Base-by-base conservation (phyloP, 768 basidiomycete genomes). In the Melanogaster broomeanus region DNA sequence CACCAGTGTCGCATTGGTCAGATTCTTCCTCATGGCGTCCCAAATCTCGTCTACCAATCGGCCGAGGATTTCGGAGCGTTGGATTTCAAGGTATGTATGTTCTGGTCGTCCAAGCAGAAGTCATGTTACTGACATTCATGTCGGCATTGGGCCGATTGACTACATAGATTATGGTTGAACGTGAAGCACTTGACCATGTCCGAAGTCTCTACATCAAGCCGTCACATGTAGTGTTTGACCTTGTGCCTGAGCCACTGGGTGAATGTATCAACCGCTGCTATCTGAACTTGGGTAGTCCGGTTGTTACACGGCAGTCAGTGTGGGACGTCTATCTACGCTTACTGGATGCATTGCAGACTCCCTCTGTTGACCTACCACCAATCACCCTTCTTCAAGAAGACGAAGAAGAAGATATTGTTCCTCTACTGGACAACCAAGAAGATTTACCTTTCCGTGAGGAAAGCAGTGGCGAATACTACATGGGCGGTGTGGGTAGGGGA, bases 1-100 rank as follows among this genome's bases (percentile, higher is more conserved):
- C 9, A 28, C 27, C 27, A 28, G 27, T 48, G 40, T 5, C 31
- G 56, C 21, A 75, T 74, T 31, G 42, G 21, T 12, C 66, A 53
- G 47, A 28, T 56, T 8, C 55, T 77, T 0, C 77, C 76, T 1
- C 68, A 73, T 30, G 75, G 74, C 2, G 52, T 64, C n/a, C 76
- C 77, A 1, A 51, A 62, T 16, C 41, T 68, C 1, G 77, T 79
- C 2, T 55, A 59, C 15, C 39, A 54, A 0, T 49, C 60, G 4
- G 70, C 75, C 0, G 49, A 72, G 2, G 35, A 57, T 2, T 74
- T 56, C 55, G 59, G 58, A 2, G 53, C 52, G 4, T 3, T 27
- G 49, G 64, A 78, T 43, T 78, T 73, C 57, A 69, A 67, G 63
- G 76, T 74, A n/a, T 12, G 40, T 16, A 4, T 33, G 3, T 10